A percentile compares a stretch with the other conserved stretches of the same genome.
Conservation (phyloP, 495 filamentous ascomycete species). For the Jackrogersella multiformis region DNA sequence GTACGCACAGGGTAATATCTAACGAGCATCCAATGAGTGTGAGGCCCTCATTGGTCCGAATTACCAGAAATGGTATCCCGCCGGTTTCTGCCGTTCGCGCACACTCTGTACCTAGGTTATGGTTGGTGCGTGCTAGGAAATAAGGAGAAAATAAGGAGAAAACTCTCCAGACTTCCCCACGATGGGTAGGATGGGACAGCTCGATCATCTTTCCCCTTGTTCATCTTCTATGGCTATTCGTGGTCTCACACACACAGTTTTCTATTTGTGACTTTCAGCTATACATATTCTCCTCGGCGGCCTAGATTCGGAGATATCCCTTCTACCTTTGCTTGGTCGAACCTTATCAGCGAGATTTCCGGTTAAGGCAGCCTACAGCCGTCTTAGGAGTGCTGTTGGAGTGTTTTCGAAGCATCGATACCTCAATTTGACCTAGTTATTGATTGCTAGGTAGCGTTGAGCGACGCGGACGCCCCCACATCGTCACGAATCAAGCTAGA, state of each 20-base stretch:
- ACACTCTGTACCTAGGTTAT: conserved; percentile 12
- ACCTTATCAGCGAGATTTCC: conserved; percentile 21
- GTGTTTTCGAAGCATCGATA: conserved; percentile 9
- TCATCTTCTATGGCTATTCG: conserved; percentile 1
- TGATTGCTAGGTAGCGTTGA: conserved; percentile 42
- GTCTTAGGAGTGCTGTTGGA: conserved; percentile 3
- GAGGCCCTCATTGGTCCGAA: conserved; percentile 22
- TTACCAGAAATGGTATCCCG: conserved; percentile 39
- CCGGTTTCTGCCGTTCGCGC: conserved; percentile 25
- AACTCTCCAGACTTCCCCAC: conserved; percentile 28
- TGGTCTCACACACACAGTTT: conserved; percentile 14
- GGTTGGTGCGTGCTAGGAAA: conserved; percentile 9
- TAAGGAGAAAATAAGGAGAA: conserved; percentile 9
- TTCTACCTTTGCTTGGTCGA: conserved; percentile 23
- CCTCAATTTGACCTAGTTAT: conserved; percentile 32
- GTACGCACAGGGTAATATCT: conserved; percentile 11
- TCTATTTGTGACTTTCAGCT: not conserved
- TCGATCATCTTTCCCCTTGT: conserved; percentile 16
- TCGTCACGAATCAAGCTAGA: conserved; percentile 34
- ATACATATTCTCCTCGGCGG: not conserved
- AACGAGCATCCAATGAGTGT: conserved; percentile 18
- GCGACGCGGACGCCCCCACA: conserved; percentile 29
- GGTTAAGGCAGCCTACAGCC: conserved; percentile 3
- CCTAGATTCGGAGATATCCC: conserved; percentile 23
- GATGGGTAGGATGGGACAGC: conserved; percentile 10